Percentiles rank a stretch among this genome's conserved stretches.
Conservation (phyloP, 306 rosid genomes). For the Ormosia semicastrata region DNA sequence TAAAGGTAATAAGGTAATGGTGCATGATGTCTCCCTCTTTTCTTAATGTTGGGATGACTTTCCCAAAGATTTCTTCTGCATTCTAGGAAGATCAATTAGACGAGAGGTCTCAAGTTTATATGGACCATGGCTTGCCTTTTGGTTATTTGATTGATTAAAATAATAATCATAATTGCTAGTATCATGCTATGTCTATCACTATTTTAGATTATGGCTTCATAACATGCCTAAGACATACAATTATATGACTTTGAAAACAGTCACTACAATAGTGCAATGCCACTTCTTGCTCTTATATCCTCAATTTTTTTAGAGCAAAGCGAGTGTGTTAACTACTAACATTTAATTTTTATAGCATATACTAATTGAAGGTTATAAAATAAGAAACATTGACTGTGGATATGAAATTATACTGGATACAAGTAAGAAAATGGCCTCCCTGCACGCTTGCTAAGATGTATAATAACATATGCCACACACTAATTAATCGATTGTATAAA, state of each 20-base stretch:
- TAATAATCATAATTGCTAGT: conserved; percentile 32
- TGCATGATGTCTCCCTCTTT: conserved; percentile 40
- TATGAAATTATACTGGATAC: conserved; percentile 24
- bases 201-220: conserved; percentile 40
- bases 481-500: conserved; percentile 29
- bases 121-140: conserved; percentile 19
- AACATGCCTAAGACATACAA: conserved; percentile 64
- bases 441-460: conserved; percentile 37
- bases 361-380: conserved; percentile 1
- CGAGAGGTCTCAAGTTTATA: conserved; percentile 6
- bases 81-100: not conserved
- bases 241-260: conserved; percentile 27
- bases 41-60: conserved; percentile 31
- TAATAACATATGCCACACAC: conserved; percentile 34
- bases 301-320: not conserved
- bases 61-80: conserved; percentile 21
- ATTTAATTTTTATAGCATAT: not conserved
- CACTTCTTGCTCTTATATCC: conserved; percentile 1
- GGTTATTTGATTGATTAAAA: conserved; percentile 14
- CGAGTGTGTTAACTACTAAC: conserved; percentile 21
- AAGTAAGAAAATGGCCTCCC: conserved; percentile 22
- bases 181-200: conserved; percentile 47
- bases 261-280: conserved; percentile 20
- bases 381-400: conserved; percentile 27
- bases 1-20: conserved; percentile 44